Evolutionary conservation across 257 asterid species (phyloP).

Genomic region (Plantago elongata): DNA sequence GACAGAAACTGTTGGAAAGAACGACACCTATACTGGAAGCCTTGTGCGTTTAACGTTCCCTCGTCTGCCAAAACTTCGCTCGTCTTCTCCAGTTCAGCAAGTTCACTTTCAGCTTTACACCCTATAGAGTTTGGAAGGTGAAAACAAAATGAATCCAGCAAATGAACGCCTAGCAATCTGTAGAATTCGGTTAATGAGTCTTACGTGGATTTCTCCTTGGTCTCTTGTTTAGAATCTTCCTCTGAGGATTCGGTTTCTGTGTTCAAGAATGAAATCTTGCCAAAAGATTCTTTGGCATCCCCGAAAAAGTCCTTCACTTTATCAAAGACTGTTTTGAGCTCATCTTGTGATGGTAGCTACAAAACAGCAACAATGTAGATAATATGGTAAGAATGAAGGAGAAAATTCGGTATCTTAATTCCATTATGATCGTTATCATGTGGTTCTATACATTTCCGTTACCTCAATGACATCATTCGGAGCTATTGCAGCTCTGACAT

Average conservation of each 20-base stretch:
- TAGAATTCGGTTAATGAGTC: slow-evolving; percentile 18
- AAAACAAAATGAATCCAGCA: not conserved
- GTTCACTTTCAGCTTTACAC: slow-evolving; percentile 35
- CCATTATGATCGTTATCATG: not conserved
- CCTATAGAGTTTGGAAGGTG: slow-evolving; percentile 21
- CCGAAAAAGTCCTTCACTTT: slow-evolving; percentile 92
- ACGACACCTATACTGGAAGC: not conserved
- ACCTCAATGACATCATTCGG: slow-evolving; percentile 82
- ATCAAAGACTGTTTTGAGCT: slow-evolving; percentile 84
- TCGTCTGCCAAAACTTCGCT: slow-evolving; percentile 4
- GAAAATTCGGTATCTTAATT: not conserved
- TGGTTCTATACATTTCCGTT: slow-evolving; percentile 4
- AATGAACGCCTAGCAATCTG: not conserved
- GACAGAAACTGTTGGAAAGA: slow-evolving; percentile 12
- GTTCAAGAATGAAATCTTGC: slow-evolving; percentile 70
- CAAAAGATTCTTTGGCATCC: slow-evolving; percentile 86
- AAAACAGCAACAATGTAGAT: not conserved
- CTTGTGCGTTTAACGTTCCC: not conserved
- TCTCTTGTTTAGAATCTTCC: slow-evolving; percentile 41
- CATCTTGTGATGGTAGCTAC: slow-evolving; percentile 76
- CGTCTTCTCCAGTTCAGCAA: slow-evolving; percentile 12
- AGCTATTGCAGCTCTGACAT: slow-evolving; percentile 71
- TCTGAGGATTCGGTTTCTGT: slow-evolving; percentile 43
- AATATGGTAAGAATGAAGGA: not conserved
- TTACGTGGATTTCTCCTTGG: slow-evolving; percentile 55